Evolutionary conservation across 2,329 filamentous ascomycete genomes (phyloP), one percentile per base, ranked within the genome.

Genomic region (Diaporthe citriasiana): DNA sequence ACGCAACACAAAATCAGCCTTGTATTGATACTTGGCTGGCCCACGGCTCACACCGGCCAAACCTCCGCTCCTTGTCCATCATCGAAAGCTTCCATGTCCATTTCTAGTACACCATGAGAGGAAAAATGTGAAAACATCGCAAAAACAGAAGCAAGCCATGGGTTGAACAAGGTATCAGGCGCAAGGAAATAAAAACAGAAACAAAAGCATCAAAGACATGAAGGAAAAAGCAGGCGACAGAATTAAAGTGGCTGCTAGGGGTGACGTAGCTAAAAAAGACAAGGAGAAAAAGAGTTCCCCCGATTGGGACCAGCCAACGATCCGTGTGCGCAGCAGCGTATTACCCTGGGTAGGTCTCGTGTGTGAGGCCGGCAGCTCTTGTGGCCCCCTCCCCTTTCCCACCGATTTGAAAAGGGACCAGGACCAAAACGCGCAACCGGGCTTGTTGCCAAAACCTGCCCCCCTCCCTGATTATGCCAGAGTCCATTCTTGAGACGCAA

Each of bases 81-180:
- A 42, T 47, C 35, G 69, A 22, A 68, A 38, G 45, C 63, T 47
- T 56, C 70, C 56, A 50, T 45, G 51, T 60, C 66, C 53, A 60
- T 60, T 42, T 75, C 73, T 75, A 73, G 73, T 75, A 75, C 75
- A 75, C 73, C 71, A 27, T 72, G 45, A 33, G 45, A 55, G 25
- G 38, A 70, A 71, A 70, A 70, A 70, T 55, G 59, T 55, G 30
- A 50, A 68, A 59, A 59, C 51, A 53, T 74, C 79, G 30, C 35
- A 57, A 71, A 47, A 75, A 60, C 72, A 76, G 69, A 76, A 78
- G 77, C 70, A 75, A 55, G 63, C 40, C 71, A 69, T 63, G 87
- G 88, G 87, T 89, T 85, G 87, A 89, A 89, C 88, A 89, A 89
- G 87, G 88, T 89, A 89, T 89, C 86, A 87, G 86, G 84, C 81